phyloP scores from a whole-genome alignment of 495 filamentous ascomycete genomes.

The Talaromyces ruber region DNA sequence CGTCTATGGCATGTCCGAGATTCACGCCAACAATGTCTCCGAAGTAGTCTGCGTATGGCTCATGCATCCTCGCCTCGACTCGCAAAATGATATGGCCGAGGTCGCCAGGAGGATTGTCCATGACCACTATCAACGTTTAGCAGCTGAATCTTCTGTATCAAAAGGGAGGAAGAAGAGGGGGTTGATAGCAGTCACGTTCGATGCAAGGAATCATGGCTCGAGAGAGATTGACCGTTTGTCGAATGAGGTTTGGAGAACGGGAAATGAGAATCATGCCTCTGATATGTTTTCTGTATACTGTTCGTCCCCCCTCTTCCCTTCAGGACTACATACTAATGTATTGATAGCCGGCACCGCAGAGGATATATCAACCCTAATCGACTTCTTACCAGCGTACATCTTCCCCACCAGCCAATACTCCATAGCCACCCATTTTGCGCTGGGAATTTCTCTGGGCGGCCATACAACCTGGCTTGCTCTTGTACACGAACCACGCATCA shows the following conservation, averaged over 20 bases:
- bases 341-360: slow-evolving; percentile 57
- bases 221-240: slow-evolving; percentile 46
- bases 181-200: slow-evolving; percentile 74
- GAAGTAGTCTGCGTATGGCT: slow-evolving; percentile 75
- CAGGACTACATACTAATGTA: background rate
- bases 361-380: slow-evolving; percentile 65
- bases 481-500: slow-evolving; percentile 68
- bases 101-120: slow-evolving; percentile 46
- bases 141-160: slow-evolving; percentile 16
- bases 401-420: slow-evolving; percentile 43
- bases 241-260: slow-evolving; percentile 71
- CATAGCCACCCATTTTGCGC: slow-evolving; percentile 63
- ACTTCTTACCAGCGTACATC: slow-evolving; percentile 66
- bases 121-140: slow-evolving; percentile 29
- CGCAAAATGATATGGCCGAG: slow-evolving; percentile 59
- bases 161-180: slow-evolving; percentile 25
- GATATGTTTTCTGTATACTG: slow-evolving; percentile 72
- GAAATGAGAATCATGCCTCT: slow-evolving; percentile 75
- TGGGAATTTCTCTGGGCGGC: slow-evolving; percentile 80
- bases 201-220: slow-evolving; percentile 84
- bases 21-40: slow-evolving; percentile 35
- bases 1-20: slow-evolving; percentile 72
- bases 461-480: slow-evolving; percentile 82
- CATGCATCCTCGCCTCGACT: slow-evolving; percentile 66
- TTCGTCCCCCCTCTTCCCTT: slow-evolving; percentile 25